phyloP scores from a whole-genome alignment of 116 monocot genomes.

The Dioscorea cayenensis region DNA sequence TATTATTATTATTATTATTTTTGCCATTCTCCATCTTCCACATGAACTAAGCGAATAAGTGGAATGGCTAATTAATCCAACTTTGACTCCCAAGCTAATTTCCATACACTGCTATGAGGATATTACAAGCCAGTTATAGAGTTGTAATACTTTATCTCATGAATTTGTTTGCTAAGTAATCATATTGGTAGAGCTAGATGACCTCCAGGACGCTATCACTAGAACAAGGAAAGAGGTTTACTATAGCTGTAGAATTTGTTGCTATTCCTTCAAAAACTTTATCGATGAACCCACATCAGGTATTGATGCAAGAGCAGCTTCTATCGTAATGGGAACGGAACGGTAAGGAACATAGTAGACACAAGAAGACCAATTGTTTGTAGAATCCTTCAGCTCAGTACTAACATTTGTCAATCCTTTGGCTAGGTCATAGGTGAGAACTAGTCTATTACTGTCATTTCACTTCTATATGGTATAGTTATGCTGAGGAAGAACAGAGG shows the following conservation, averaged over 20 bases:
- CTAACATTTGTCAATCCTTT: constrained; percentile 50
- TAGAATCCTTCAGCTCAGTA: constrained; percentile 58
- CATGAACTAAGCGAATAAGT: constrained; percentile 19
- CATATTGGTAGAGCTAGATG: constrained; percentile 49
- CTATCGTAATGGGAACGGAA: constrained; percentile 54
- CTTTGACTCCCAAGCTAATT: too few relatives aligned
- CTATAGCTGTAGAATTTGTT: constrained; percentile 51
- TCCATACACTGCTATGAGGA: too few relatives aligned
- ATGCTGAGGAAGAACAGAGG: too few relatives aligned
- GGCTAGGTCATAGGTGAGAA: constrained; percentile 26
- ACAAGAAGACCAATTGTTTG: constrained; percentile 53
- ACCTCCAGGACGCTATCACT: constrained; percentile 38
- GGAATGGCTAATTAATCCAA: constrained; percentile 14
- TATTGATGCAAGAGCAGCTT: constrained; percentile 46
- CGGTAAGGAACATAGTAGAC: constrained; percentile 54
- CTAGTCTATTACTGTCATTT: too few relatives aligned
- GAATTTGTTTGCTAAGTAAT: constrained; percentile 45
- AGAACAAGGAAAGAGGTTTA: constrained; percentile 60
- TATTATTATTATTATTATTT: not conserved
- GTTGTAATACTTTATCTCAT: constrained; percentile 4
- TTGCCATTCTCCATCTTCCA: constrained; percentile 31
- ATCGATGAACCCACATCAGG: constrained; percentile 59
- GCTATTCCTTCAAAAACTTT: constrained; percentile 59
- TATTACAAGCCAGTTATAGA: not conserved
- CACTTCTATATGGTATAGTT: too few relatives aligned